Evolutionary conservation across 352 stramenopile genomes (phyloP), one percentile per base, ranked within the genome.

Genomic region (Pythium biforme): DNA sequence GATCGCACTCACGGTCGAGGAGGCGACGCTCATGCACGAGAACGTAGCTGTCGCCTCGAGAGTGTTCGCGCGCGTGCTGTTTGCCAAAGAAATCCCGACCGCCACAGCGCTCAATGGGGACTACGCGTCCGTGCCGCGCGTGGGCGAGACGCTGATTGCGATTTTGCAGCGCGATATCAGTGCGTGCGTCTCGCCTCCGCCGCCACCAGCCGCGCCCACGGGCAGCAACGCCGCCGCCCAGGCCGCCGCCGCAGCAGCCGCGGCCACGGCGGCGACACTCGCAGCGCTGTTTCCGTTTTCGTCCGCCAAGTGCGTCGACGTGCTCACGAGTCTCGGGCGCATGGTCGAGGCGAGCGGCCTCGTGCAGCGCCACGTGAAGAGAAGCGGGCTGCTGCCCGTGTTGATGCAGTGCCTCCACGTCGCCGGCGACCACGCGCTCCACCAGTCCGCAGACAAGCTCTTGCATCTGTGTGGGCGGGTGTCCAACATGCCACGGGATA

Each of bases 371-470:
- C 59, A 76, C 14, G 66, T 69, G 6, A 84, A 83, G 23, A 11
- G 46, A 22, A 64, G 71, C 5, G 76, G 74, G 0, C 15, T 86
- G 3, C 37, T 89, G 0, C 59, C 69, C 0, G 26, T 83, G 2
- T 50, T 86, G 4, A 14, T 90, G 1, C 71, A 86, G 33, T 80
- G 64, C 17, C 78, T 80, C 51, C 74, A 71, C 7, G 40, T 88
- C 9, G 57, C 69, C 6, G 37, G 68, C 0, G 60, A 74, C 5
- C n/a, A 56, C 4, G 45, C 62, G 2, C 67, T 89, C 5, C 64
- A 83, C 43, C 81, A 90, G 69, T 73, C 79, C 0, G 68, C 69
- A 1, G 81, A 90, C 43, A 90, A 87, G 29, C 49, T 90, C 11
- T 64, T 90, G 4, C 79, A 90, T 48, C 34, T 88, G 4, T 86